These are phyloP conservation scores for Petunia hybrid DNA, from an alignment of 305 asterid genomes.

Conservation along the genomic window DNA sequence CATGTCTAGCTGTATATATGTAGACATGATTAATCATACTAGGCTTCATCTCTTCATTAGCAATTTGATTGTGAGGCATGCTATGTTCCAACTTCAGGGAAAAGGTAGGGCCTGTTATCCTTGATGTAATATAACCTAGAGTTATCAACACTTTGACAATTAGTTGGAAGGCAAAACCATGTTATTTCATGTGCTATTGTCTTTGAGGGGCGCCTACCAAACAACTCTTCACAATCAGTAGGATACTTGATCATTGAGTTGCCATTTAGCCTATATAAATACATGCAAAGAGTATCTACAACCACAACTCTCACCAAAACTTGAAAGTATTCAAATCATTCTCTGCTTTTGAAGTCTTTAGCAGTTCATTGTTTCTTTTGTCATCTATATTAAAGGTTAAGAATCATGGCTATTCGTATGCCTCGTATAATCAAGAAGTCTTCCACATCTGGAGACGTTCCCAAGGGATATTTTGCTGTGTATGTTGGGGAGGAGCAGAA, in stretches of 20 bases:
- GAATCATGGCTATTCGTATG: neutral
- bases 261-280: neutral
- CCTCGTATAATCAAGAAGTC: neutral
- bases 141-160: neutral
- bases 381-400: neutral
- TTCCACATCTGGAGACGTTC: neutral
- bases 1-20: too few species aligned
- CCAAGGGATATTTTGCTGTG: neutral
- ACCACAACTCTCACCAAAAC: neutral
- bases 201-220: neutral
- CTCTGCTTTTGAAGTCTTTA: neutral
- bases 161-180: neutral
- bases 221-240: neutral
- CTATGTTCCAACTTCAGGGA: neutral
- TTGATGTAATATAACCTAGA: neutral
- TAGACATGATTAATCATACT: neutral
- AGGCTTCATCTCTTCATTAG: neutral
- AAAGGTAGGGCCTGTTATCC: neutral
- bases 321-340: neutral
- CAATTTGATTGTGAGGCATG: slow-evolving; percentile 17
- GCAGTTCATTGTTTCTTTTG: neutral
- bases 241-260: too few species aligned
- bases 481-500: slow-evolving; percentile 21
- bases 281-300: neutral
- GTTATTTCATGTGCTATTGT: neutral